Evolutionary conservation across 805 yeast genomes (phyloP).

Genomic region (Candida sonorensis): DNA sequence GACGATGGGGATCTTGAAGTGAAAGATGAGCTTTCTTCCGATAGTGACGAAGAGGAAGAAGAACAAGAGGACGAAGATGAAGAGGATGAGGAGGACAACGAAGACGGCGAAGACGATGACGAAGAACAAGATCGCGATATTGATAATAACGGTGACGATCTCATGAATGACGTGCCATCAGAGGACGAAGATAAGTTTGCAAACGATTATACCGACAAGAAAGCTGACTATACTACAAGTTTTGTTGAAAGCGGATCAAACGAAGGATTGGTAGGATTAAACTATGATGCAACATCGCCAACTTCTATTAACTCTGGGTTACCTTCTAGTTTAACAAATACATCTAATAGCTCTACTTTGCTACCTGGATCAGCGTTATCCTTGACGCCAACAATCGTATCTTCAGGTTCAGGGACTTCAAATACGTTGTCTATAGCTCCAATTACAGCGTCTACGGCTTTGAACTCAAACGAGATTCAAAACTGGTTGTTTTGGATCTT

Average conservation of each 20-base stretch:
- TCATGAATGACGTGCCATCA: conserved; percentile 3
- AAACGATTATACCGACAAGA: conserved; percentile 14
- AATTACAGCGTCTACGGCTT: conserved; percentile 3
- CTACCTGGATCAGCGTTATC: no score
- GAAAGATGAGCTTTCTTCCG: conserved; percentile 20
- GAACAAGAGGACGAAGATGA: conserved; percentile 8
- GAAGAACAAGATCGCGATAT: conserved; percentile 14
- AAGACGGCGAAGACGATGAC: conserved; percentile 10
- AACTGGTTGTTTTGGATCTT: conserved; percentile 65
- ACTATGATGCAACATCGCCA: no score
- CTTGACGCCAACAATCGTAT: no score
- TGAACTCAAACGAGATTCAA: conserved; percentile 30
- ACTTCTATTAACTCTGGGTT: no score
- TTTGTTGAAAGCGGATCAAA: no score
- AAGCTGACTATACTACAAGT: conserved; percentile 10
- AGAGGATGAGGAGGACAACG: conserved; percentile 9
- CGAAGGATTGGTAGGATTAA: no score
- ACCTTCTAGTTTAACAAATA: no score
- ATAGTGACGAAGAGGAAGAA: conserved; percentile 22
- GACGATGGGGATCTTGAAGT: conserved; percentile 3
- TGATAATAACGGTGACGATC: conserved; percentile 7
- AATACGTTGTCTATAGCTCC: conserved; percentile 4
- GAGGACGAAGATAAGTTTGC: conserved; percentile 15
- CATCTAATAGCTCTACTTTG: no score
- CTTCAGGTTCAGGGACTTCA: background rate